Evolutionary conservation across 805 yeast genomes (phyloP).

Genomic region (Starmerella sirachaensis): DNA sequence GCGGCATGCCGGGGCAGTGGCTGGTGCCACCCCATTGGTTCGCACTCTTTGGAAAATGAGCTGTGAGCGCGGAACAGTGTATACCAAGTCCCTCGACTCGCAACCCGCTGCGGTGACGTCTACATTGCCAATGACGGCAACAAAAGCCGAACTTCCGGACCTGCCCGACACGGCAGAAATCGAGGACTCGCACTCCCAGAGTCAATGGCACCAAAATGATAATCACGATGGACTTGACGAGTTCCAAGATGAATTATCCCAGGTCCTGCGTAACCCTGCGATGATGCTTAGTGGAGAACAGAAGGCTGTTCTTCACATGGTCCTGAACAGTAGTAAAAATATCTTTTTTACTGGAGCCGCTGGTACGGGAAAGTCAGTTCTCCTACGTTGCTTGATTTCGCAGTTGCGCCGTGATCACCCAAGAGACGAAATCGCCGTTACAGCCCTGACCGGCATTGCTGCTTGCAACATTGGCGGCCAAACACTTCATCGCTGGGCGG

Average conservation of each 20-base stretch:
- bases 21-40: too few relatives aligned
- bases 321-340: slow-evolving; percentile 44
- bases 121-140: too few relatives aligned
- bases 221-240: not conserved
- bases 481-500: slow-evolving; percentile 76
- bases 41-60: too few relatives aligned
- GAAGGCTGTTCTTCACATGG: slow-evolving; percentile 47
- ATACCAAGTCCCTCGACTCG: too few relatives aligned
- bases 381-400: slow-evolving; percentile 57
- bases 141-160: too few relatives aligned
- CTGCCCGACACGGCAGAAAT: not conserved
- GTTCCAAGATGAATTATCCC: not conserved
- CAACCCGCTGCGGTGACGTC: too few relatives aligned
- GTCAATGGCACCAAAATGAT: not conserved
- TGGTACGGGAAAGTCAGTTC: slow-evolving; percentile 92
- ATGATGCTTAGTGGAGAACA: slow-evolving; percentile 36
- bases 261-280: slow-evolving; percentile 1
- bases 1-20: too few relatives aligned
- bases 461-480: slow-evolving; percentile 89
- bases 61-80: too few relatives aligned
- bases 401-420: slow-evolving; percentile 37
- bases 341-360: slow-evolving; percentile 95
- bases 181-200: slow-evolving; percentile 3
- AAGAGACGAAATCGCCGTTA: slow-evolving; percentile 39
- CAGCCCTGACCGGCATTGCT: slow-evolving; percentile 95